These are phyloP conservation scores for Artemisia argyi DNA, from an alignment of 129 eudicot species.

Conservation along the genomic window DNA sequence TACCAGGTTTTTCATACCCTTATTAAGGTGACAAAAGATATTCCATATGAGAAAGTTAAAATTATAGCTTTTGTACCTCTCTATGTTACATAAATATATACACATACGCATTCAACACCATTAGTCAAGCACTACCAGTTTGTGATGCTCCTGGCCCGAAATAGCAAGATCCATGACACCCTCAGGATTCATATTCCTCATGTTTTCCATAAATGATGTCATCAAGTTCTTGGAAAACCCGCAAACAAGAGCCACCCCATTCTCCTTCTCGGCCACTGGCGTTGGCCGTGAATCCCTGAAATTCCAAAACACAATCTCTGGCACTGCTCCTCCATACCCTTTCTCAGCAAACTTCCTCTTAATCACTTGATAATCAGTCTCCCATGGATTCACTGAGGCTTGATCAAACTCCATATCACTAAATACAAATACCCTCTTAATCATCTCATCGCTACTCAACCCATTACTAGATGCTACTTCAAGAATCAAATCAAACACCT, in stretches of 20 bases:
- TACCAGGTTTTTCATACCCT: no score
- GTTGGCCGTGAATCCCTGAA: constrained; percentile 10
- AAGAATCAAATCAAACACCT: constrained; percentile 31
- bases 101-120: no score
- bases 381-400: constrained; percentile 25
- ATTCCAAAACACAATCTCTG: constrained; percentile 40
- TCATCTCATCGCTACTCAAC: no score
- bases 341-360: constrained; percentile 17
- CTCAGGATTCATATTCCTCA: constrained; percentile 19
- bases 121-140: no score
- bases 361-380: constrained; percentile 28
- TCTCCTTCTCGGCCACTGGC: constrained; percentile 7
- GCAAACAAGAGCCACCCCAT: not conserved
- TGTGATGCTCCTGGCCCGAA: no score
- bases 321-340: constrained; percentile 27
- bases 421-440: not conserved
- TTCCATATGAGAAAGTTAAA: no score
- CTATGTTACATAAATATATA: no score
- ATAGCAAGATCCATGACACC: no score
- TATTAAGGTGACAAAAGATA: no score
- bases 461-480: not conserved
- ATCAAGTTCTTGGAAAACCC: constrained; percentile 34
- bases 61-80: no score
- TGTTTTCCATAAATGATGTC: not conserved
- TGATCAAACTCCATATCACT: constrained; percentile 31